Base-by-base conservation (phyloP, 352 stramenopile genomes). In the Globisporangium yorkense region DNA sequence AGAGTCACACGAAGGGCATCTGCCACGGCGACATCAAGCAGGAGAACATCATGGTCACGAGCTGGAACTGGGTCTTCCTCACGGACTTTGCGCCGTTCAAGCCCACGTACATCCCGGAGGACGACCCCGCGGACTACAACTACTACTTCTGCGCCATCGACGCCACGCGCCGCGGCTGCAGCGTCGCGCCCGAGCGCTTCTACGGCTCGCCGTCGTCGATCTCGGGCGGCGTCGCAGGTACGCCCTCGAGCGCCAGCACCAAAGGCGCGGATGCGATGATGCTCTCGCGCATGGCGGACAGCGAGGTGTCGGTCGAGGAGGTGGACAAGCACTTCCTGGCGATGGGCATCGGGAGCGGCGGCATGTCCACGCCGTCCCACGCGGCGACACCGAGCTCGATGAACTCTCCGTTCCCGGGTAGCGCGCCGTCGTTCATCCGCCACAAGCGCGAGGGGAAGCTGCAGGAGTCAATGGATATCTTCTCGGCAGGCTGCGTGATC, bases 21-120 rank as follows among this genome's bases (percentile, higher is more conserved):
- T 96, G 89, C 57, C 97, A 99, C 68, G 97, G 97, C 50, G 96
- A 99, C 67, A 92, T 99, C 52, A 99, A 98, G 59, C 91, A 96
- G 54, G 96, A 99, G 68, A 99, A 99, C 77, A 86, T 99, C 65
- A 96, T 98, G 66, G 79, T 99, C n/a, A 99, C 97, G 10, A 97
- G 83, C 58, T 99, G 93, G 87, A 98, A 98, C 59, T 99, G 95
- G 94, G 84, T 99, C 52, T 90, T 99, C 40, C 73, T 99, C 9
- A 91, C 90, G 9, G 97, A 99, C 76, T 97, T 99, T 70, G 89
- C 95, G 37, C 89, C 92, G 0, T 98, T 97, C 73, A 98, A 98
- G 67, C 96, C 96, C 9, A 96, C 92, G 12, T 96, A 90, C 54
- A 87, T 99, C 41, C 94, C 94, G 0, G 88, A 98, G 69, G 93